These are phyloP conservation scores for Yarrowia sp. DNA, from an alignment of 805 yeast species.

Conservation along the genomic window DNA sequence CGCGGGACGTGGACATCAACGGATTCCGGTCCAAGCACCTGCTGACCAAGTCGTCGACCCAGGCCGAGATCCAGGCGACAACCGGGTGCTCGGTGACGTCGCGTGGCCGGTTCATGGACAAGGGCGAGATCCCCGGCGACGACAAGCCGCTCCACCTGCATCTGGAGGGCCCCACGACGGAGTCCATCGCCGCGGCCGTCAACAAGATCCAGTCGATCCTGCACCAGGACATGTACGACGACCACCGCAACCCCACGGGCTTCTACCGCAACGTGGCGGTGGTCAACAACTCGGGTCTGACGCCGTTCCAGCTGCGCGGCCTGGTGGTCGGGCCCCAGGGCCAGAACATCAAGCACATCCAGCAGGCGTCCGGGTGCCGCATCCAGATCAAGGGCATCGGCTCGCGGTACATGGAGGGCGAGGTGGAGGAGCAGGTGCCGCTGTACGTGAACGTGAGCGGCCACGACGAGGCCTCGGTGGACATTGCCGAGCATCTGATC, in stretches of 20 bases:
- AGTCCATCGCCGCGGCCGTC: conserved; percentile 33
- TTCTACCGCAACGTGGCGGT: conserved; percentile 16
- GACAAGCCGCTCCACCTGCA: conserved; percentile 56
- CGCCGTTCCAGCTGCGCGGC: conserved; percentile 48
- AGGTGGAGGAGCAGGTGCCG: conserved; percentile 50
- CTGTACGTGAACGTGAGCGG: conserved; percentile 48
- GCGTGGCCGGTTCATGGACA: conserved; percentile 47
- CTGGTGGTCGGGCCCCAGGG: conserved; percentile 51
- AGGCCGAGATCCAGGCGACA: conserved; percentile 45
- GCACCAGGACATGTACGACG: conserved; percentile 30
- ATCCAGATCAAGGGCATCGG: conserved; percentile 51
- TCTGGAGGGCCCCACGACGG: conserved; percentile 44
- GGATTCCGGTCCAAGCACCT: conserved; percentile 50
- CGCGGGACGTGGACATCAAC: conserved; percentile 49
- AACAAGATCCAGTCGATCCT: conserved; percentile 32
- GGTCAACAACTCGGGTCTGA: conserved; percentile 37
- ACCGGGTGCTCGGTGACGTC: conserved; percentile 49
- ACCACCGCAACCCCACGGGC: conserved; percentile 13
- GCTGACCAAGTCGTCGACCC: conserved; percentile 50
- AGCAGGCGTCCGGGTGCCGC: conserved; percentile 47
- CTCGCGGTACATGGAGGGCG: conserved; percentile 49
- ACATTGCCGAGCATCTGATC: conserved; percentile 46
- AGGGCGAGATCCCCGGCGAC: conserved; percentile 67
- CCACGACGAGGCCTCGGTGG: conserved; percentile 43
- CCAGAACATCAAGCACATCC: conserved; percentile 51